Evolutionary conservation across 2,329 filamentous ascomycete species (phyloP), one percentile per base, ranked within the genome.

Genomic region (Canariomyces notabilis): DNA sequence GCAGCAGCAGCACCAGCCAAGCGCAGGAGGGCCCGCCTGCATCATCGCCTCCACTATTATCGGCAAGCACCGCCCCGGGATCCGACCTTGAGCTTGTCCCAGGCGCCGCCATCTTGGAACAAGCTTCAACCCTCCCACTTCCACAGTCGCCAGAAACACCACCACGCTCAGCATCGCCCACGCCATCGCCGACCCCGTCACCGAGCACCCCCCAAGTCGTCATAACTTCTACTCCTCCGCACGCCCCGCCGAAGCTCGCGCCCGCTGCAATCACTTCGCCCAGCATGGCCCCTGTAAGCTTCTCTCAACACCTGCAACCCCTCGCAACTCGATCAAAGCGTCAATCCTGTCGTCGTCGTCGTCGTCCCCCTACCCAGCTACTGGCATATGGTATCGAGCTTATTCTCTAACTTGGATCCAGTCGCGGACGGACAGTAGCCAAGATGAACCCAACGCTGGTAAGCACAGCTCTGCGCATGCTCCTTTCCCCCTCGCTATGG

Each of bases 251-350:
- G 34, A 55, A 57, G 42, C 56, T 55, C 52, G 56, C 43, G 34
- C 44, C 48, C 33, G 33, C 46, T 48, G 46, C 58, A 56, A 53
- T 56, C 54, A 36, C 53, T 35, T 38, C 40, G 60, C 60, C 63
- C 68, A 75, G 67, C 58, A 79, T 79, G 76, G 70, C 75, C 68
- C 69, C 75, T 60, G 76, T 79, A 75, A 69, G 75, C 68, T 63
- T 51, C 54, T n/a, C n/a, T n/a, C n/a, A n/a, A n/a, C n/a, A n/a
- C n/a, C n/a, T n/a, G n/a, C n/a, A n/a, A n/a, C n/a, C n/a, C n/a
- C n/a, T n/a, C n/a, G n/a, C n/a, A n/a, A n/a, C n/a, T n/a, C n/a
- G n/a, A n/a, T n/a, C n/a, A n/a, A n/a, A n/a, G n/a, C n/a, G n/a
- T n/a, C n/a, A n/a, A n/a, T n/a, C n/a, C n/a, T n/a, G n/a, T n/a